Base-by-base conservation (phyloP, 192 early-diverging fungal genomes). In the Coemansia sp. region DNA sequence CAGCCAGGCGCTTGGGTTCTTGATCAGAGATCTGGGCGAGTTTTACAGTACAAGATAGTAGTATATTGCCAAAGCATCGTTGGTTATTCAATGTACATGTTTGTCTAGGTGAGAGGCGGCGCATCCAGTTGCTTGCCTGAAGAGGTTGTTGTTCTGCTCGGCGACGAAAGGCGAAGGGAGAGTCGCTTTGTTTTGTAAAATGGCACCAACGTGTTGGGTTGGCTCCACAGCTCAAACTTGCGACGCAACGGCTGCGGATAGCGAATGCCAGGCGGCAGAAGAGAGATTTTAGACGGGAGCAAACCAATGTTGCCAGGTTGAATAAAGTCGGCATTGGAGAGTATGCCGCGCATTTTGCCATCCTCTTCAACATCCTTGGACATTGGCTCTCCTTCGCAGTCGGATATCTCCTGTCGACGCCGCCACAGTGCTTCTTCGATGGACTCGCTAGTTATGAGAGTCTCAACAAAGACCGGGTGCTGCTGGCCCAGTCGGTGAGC, bases 401-500 rank as follows among this genome's bases (percentile, higher is more conserved):
- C 57, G 9, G 70, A 66, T 33, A 80, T 53, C 38, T 80, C 72
- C 42, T 80, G 67, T 10, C 77, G 63, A 14, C 70, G 58, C 26
- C 56, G 48, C 70, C 67, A 74, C 52, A 80, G 43, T 8, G 63
- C 77, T 50, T 80, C 71, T 53, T 80, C 77, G 3, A 80, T 55
- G 0, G 77, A 64, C 21, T 65, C 77, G 18, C 62, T 46, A 24
- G 64, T 70, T 22, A 80, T 26, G 12, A 80, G 59, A 6, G 72
- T 80, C 22, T 80, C 77, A 4, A 80, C 66, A 43, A 61, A 63
- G 8, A 80, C 77, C 10, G 67, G 68, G 1, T 60, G 52, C 37
- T 18, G 81, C 62, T 89, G 89, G 7, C 92, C 93, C 18, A 94
- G 84, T 27, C 93, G 76, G 57, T 93, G 91, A 0, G 93, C 93